These are phyloP conservation scores for Daldinia vernicosa DNA, from an alignment of 495 filamentous ascomycete genomes.

Conservation along the genomic window DNA sequence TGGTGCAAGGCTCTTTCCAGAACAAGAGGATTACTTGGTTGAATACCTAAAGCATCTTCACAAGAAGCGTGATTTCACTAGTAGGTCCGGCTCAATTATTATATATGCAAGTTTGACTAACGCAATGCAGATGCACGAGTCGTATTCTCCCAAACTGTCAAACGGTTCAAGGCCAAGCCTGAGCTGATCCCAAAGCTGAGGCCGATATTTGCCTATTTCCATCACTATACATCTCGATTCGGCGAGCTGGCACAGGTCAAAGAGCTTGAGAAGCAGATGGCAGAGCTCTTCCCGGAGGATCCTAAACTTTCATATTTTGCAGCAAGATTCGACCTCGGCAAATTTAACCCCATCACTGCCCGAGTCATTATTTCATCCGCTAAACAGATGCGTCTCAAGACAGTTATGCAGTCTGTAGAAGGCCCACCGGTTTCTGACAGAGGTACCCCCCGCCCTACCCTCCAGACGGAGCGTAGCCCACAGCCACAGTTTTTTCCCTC, in stretches of 20 bases:
- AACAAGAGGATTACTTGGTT: slow-evolving; percentile 88
- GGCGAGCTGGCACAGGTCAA: slow-evolving; percentile 88
- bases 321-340: slow-evolving; percentile 71
- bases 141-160: slow-evolving; percentile 91
- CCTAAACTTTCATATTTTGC: slow-evolving; percentile 78
- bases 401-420: slow-evolving; percentile 61
- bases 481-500: slow-evolving; percentile 59
- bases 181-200: slow-evolving; percentile 79
- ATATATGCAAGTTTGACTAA: slow-evolving; percentile 2
- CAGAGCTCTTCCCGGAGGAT: slow-evolving; percentile 88
- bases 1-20: slow-evolving; percentile 88
- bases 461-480: slow-evolving; percentile 52
- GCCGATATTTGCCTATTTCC: slow-evolving; percentile 85
- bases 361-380: slow-evolving; percentile 84
- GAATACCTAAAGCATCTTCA: slow-evolving; percentile 96
- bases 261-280: slow-evolving; percentile 92
- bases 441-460: slow-evolving; percentile 59
- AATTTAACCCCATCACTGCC: slow-evolving; percentile 71
- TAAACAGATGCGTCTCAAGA: slow-evolving; percentile 75
- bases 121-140: slow-evolving; percentile 80
- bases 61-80: slow-evolving; percentile 88
- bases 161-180: slow-evolving; percentile 74
- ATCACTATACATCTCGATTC: slow-evolving; percentile 92
- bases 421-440: slow-evolving; percentile 56
- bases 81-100: slow-evolving; percentile 62